phyloP scores from a whole-genome alignment of 371 early-diverging fungal genomes.

The Dinochytrium kinnereticum region DNA sequence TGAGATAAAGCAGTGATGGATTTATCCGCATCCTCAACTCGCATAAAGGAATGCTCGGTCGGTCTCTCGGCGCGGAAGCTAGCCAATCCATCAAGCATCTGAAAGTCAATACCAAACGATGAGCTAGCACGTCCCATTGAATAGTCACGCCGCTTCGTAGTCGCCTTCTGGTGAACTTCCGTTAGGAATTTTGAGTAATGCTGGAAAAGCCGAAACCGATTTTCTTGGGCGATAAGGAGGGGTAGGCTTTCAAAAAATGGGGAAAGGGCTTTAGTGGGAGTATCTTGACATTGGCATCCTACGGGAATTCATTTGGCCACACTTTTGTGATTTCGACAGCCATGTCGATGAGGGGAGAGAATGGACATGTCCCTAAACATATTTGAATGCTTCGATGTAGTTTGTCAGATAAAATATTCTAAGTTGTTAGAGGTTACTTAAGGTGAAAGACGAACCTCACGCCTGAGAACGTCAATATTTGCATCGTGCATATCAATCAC shows the following conservation, averaged over 20 bases:
- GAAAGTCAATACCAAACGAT: conserved; percentile 10
- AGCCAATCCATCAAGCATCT: background rate
- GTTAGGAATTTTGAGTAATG: background rate
- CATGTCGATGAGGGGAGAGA: background rate
- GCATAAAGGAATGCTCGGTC: background rate
- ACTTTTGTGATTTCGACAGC: background rate
- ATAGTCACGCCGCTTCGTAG: background rate
- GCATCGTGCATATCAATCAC: background rate
- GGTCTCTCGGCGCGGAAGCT: conserved; percentile 7
- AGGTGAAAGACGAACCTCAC: background rate
- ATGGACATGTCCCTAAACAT: conserved; percentile 3
- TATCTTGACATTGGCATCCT: no score
- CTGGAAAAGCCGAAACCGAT: conserved; percentile 8
- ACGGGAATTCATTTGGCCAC: conserved; percentile 2
- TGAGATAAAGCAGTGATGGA: conserved; percentile 25
- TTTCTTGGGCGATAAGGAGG: conserved; percentile 1
- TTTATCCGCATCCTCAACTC: conserved; percentile 31
- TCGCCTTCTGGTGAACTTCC: background rate
- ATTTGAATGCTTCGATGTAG: background rate
- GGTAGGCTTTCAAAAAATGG: background rate
- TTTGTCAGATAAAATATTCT: background rate
- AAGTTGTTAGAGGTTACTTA: background rate
- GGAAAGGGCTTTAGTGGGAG: no score
- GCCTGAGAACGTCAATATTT: background rate
- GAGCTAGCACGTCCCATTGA: background rate